Conservation (phyloP, 2,329 filamentous ascomycete genomes). For the Aspergillus cejpii region DNA sequence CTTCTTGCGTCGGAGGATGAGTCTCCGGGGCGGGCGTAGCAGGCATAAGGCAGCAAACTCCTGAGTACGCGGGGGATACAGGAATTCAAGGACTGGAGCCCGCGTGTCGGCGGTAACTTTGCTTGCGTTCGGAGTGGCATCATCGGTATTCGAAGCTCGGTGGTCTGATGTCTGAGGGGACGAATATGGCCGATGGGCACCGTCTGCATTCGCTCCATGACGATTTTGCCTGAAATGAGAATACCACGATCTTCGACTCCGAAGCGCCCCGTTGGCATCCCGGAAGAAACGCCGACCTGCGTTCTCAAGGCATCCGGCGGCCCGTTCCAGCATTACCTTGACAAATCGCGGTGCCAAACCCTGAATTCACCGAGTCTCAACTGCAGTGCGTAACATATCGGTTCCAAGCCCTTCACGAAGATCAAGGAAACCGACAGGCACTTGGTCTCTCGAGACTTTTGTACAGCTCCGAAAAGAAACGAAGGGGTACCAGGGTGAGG, state of each 20-base stretch:
- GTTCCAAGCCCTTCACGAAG: conserved; percentile 2
- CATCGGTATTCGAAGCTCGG: conserved; percentile 13
- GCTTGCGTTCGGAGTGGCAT: conserved; percentile 7
- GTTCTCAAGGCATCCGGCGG: conserved; percentile 45
- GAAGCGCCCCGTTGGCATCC: conserved; percentile 36
- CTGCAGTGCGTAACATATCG: conserved; percentile 25
- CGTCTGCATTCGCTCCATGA: conserved; percentile 25
- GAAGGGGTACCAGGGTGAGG: conserved; percentile 7
- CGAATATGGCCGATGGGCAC: conserved; percentile 30
- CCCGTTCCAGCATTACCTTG: conserved; percentile 48
- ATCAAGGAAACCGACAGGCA: conserved; percentile 1
- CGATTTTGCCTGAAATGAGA: conserved; percentile 34
- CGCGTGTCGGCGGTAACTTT: conserved; percentile 15
- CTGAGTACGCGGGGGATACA: conserved; percentile 34
- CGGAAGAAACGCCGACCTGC: conserved; percentile 43
- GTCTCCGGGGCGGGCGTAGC: conserved; percentile 20
- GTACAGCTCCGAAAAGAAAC: conserved; percentile 3
- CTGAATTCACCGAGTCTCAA: conserved; percentile 21
- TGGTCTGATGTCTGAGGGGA: conserved; percentile 22
- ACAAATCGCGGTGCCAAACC: conserved; percentile 24
- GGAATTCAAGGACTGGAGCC: conserved; percentile 34
- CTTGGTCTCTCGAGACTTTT: conserved; percentile 2
- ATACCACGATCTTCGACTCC: conserved; percentile 32
- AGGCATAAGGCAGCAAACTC: conserved; percentile 18
- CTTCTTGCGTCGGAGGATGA: conserved; percentile 25